phyloP scores from a whole-genome alignment of 192 early-diverging fungal genomes.

The Diversispora epigaea region DNA sequence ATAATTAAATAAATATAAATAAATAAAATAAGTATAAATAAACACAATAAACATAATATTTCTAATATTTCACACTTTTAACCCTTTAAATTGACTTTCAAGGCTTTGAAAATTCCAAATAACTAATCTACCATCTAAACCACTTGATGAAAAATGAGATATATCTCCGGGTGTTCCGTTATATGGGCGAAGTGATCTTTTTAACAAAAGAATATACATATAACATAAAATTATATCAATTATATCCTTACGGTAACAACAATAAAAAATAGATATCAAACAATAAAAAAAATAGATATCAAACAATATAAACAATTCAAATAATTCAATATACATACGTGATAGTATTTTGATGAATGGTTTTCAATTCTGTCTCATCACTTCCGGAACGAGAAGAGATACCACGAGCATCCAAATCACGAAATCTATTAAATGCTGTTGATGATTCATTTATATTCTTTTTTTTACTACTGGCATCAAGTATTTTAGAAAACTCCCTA shows the following conservation, averaged over 20 bases:
- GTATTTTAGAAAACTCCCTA: slow-evolving; percentile 59
- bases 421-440: slow-evolving; percentile 84
- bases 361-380: slow-evolving; percentile 70
- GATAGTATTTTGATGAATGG: slow-evolving; percentile 97
- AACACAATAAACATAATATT: neutral
- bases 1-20: too few relatives aligned
- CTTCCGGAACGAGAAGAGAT: slow-evolving; percentile 57
- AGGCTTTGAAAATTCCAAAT: slow-evolving; percentile 61
- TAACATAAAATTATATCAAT: neutral
- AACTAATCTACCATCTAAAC: slow-evolving; percentile 82
- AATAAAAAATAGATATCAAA: neutral
- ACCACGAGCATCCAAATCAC: slow-evolving; percentile 83
- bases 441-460: slow-evolving; percentile 52
- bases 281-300: too few relatives aligned
- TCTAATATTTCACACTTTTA: neutral
- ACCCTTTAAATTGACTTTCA: neutral
- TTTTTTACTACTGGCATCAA: slow-evolving; percentile 83
- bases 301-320: neutral
- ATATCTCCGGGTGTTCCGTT: slow-evolving; percentile 51
- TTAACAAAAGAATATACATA: neutral
- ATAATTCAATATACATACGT: slow-evolving; percentile 50
- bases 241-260: neutral
- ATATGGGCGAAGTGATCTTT: slow-evolving; percentile 55
- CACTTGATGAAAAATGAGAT: slow-evolving; percentile 72
- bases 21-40: too few relatives aligned